Evolutionary conservation across 768 basidiomycete species (phyloP).

Genomic region (Fibroporia radiculosa): DNA sequence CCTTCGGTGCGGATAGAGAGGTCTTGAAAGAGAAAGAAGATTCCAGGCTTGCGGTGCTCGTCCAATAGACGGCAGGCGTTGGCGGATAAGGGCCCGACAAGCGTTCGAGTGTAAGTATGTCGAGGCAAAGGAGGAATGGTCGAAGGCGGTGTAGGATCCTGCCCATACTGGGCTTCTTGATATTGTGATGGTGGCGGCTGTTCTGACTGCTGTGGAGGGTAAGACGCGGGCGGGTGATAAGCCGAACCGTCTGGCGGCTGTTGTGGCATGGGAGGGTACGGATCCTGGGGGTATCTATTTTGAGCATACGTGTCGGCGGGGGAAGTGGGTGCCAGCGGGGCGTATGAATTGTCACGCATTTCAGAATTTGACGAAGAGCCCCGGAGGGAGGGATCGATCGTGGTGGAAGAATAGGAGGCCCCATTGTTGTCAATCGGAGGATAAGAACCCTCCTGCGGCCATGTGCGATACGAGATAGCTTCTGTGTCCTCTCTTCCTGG

Average conservation of each 20-base stretch:
- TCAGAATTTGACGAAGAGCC: constrained; percentile 9
- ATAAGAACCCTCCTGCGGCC: constrained; percentile 16
- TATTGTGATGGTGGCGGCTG: constrained; percentile 18
- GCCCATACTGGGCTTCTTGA: constrained; percentile 18
- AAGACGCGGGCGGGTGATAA: constrained; percentile 24
- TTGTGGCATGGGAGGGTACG: constrained; percentile 9
- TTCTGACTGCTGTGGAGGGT: constrained; percentile 27
- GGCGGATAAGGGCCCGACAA: constrained; percentile 84
- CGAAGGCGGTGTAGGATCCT: constrained; percentile 21
- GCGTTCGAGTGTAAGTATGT: constrained; percentile 75
- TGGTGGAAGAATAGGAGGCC: constrained; percentile 6
- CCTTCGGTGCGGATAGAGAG: constrained; percentile 91
- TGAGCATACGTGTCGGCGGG: constrained; percentile 11
- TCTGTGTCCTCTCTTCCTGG: constrained; percentile 14
- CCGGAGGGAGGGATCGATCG: constrained; percentile 14
- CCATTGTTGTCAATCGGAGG: constrained; percentile 14
- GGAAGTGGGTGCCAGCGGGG: constrained; percentile 11
- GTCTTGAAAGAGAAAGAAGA: constrained; percentile 95
- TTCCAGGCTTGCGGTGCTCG: constrained; percentile 77
- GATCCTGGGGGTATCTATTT: constrained; percentile 14
- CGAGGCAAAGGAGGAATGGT: constrained; percentile 45
- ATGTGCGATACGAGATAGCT: constrained; percentile 17
- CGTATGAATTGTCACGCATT: constrained; percentile 15
- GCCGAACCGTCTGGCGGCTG: constrained; percentile 23
- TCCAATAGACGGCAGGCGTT: constrained; percentile 81